Conservation (phyloP, 2,329 filamentous ascomycete species). For the Colletotrichum lentis region DNA sequence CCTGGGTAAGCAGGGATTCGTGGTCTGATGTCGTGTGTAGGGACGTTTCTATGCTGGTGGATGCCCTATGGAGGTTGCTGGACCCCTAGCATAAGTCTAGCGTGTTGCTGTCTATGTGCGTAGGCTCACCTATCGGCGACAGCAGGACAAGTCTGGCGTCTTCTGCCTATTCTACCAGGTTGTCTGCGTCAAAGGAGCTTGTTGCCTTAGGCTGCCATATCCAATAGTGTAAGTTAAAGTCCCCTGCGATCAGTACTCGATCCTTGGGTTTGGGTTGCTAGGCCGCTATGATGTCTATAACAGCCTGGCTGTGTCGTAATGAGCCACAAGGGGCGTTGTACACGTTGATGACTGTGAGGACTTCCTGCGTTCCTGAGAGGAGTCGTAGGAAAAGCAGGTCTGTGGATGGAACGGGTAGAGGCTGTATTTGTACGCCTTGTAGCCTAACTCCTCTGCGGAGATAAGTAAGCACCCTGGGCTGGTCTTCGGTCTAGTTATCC, state of each 20-base stretch:
- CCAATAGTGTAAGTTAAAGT: constrained; percentile 7
- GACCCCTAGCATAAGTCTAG: constrained; percentile 9
- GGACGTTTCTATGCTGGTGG: constrained; percentile 7
- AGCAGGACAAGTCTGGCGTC: background rate
- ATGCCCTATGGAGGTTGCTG: background rate
- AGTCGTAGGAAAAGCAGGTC: constrained; percentile 12
- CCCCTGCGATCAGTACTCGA: background rate
- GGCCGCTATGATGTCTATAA: background rate
- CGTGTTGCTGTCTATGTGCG: background rate
- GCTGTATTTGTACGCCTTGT: constrained; percentile 1
- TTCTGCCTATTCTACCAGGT: constrained; percentile 9
- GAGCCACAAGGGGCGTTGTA: constrained; percentile 9
- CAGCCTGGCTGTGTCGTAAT: background rate
- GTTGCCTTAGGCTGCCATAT: background rate
- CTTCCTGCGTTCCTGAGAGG: background rate
- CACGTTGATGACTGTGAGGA: constrained; percentile 6
- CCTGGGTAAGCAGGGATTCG: constrained; percentile 9
- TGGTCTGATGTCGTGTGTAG: constrained; percentile 3
- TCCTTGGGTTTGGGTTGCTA: background rate
- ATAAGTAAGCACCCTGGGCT: constrained; percentile 10
- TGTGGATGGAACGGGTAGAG: background rate
- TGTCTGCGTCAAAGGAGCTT: background rate
- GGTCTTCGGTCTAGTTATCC: constrained; percentile 4
- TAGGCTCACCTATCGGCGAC: constrained; percentile 8
- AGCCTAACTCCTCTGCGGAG: constrained; percentile 7